Evolutionary conservation across 257 asterid species (phyloP).

Genomic region (Misopates orontium): DNA sequence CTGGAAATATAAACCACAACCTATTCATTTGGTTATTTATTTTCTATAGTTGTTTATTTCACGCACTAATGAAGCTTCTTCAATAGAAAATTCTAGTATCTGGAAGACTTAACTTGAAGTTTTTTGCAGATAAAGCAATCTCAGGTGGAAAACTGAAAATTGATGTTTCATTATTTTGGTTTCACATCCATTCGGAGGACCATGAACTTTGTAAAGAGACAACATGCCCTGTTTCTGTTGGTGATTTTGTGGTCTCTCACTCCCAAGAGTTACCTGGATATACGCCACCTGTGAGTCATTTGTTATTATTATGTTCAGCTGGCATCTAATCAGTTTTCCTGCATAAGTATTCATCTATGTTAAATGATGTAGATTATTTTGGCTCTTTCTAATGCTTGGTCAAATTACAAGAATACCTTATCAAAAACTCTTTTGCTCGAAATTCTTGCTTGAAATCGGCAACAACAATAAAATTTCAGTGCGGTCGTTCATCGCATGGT

Average conservation of each 20-base stretch:
- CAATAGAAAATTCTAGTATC: too few species aligned
- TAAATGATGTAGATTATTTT: background rate
- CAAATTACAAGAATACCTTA: too few species aligned
- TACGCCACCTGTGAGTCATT: constrained; percentile 79
- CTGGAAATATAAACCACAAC: background rate
- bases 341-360: too few species aligned
- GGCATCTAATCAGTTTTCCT: background rate
- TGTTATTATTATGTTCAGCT: background rate
- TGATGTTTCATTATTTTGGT: constrained; percentile 55
- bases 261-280: constrained; percentile 72
- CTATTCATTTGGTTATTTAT: background rate
- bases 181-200: constrained; percentile 51
- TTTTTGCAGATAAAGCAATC: constrained; percentile 50
- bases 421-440: too few species aligned
- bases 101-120: background rate
- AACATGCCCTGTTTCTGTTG: constrained; percentile 70
- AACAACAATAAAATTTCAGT: too few species aligned
- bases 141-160: constrained; percentile 66
- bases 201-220: constrained; percentile 71
- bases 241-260: constrained; percentile 72
- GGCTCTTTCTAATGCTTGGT: background rate
- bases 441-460: too few species aligned
- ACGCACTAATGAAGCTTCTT: too few species aligned
- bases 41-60: background rate
- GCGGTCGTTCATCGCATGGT: too few species aligned